Percentiles rank a stretch among this genome's conserved stretches.
phyloP scores from a whole-genome alignment of 805 yeast genomes.

The Candida ulmi region DNA sequence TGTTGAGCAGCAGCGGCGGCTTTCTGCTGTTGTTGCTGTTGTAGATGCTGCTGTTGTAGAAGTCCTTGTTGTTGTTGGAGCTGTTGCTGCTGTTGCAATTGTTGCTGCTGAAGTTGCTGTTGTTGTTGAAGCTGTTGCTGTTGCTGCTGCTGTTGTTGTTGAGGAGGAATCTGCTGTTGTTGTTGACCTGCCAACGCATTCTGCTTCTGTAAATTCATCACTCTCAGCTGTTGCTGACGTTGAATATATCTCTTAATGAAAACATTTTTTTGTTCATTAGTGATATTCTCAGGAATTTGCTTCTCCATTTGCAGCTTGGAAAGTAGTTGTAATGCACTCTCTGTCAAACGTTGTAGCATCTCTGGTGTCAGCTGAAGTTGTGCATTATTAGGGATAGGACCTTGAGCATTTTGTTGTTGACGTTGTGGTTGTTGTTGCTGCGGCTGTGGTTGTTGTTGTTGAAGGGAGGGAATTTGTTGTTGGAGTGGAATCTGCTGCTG shows the following conservation, averaged over 20 bases:
- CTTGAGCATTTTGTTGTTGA: constrained; percentile 2
- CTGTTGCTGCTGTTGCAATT: constrained; percentile 5
- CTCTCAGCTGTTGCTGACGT: constrained; percentile 20
- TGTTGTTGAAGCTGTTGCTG: constrained; percentile 12
- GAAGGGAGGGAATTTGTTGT: constrained; percentile 11
- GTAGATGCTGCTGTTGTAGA: constrained; percentile 9
- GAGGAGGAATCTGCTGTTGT: too few species aligned
- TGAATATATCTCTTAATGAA: constrained; percentile 19
- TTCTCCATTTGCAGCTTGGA: constrained; percentile 20
- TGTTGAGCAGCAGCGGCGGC: too few species aligned
- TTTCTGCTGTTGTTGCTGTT: constrained; percentile 8
- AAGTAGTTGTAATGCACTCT: constrained; percentile 19
- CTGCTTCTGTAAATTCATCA: constrained; percentile 5
- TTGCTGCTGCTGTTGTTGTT: constrained; percentile 6
- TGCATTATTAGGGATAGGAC: too few species aligned
- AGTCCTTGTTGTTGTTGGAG: constrained; percentile 11
- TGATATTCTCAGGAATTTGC: constrained; percentile 16
- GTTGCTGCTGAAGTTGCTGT: constrained; percentile 6
- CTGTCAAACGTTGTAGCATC: constrained; percentile 16
- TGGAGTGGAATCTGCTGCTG: constrained; percentile 13
- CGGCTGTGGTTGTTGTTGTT: too few species aligned
- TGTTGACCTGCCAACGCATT: constrained; percentile 3
- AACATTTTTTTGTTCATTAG: constrained; percentile 19
- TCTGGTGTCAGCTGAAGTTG: constrained; percentile 9
- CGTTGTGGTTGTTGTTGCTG: constrained; percentile 19